These are phyloP conservation scores for Sugiyamaella grinbergsii DNA, from an alignment of 1,139 yeast species.

Conservation along the genomic window DNA sequence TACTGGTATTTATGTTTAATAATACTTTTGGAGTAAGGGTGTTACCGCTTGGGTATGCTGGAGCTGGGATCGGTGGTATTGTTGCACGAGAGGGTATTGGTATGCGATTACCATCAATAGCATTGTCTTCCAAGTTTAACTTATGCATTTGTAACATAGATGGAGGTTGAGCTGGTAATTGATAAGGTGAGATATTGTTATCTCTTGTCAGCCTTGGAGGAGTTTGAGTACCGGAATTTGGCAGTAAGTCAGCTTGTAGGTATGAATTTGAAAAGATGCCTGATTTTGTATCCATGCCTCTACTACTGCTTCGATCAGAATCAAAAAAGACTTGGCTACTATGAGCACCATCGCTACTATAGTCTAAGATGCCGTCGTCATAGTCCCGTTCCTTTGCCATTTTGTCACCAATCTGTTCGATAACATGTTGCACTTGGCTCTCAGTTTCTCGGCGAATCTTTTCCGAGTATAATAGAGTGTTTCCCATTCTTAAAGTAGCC, in stretches of 20 bases:
- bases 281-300: conserved; percentile 16
- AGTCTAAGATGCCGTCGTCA: conserved; percentile 9
- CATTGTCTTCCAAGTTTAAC: conserved; percentile 20
- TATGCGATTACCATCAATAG: neutral
- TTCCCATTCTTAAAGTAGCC: conserved; percentile 71
- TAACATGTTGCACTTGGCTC: conserved; percentile 62
- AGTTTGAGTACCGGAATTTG: conserved; percentile 23
- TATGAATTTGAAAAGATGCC: conserved; percentile 33
- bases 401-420: conserved; percentile 48
- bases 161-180: conserved; percentile 25
- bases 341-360: conserved; percentile 21
- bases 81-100: neutral
- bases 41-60: conserved; percentile 5
- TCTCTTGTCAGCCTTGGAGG: conserved; percentile 15
- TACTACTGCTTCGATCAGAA: conserved; percentile 27
- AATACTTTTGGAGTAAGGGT: conserved; percentile 9
- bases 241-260: conserved; percentile 31
- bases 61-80: neutral
- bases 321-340: conserved; percentile 28
- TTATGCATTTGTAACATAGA: conserved; percentile 22
- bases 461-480: conserved; percentile 76
- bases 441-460: conserved; percentile 83
- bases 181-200: conserved; percentile 27
- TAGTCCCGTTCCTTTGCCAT: conserved; percentile 13
- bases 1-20: conserved; percentile 6